Evolutionary conservation across 306 rosid species (phyloP).

Genomic region (Acacia confusa): DNA sequence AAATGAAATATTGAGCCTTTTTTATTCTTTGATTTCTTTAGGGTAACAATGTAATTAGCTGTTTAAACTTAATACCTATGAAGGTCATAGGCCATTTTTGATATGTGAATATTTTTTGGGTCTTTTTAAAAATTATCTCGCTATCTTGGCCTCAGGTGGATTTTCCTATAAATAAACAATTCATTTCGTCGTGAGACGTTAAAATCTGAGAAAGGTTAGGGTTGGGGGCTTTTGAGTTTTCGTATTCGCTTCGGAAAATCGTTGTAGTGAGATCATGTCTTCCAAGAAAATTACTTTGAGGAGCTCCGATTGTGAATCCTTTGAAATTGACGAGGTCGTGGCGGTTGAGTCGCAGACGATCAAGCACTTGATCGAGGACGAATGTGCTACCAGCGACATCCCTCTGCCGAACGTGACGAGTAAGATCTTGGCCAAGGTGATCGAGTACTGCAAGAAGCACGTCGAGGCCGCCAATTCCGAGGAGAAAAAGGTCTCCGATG

Average conservation of each 20-base stretch:
- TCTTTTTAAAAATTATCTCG: too few species aligned
- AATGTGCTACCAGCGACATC: slow-evolving; percentile 61
- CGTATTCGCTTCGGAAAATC: background rate
- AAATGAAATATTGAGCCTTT: too few species aligned
- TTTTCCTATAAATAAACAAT: background rate
- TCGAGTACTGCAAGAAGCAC: slow-evolving; percentile 80
- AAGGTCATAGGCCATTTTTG: too few species aligned
- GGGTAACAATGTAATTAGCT: too few species aligned
- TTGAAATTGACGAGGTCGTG: slow-evolving; percentile 72
- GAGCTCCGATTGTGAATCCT: slow-evolving; percentile 78
- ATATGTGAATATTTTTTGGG: too few species aligned
- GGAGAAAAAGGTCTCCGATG: slow-evolving; percentile 48
- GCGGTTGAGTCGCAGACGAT: slow-evolving; percentile 81
- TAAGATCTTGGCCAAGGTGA: slow-evolving; percentile 75
- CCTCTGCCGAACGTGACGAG: slow-evolving; percentile 82
- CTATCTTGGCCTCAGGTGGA: too few species aligned
- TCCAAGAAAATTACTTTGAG: slow-evolving; percentile 57
- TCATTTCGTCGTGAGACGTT: too few species aligned
- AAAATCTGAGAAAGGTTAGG: background rate
- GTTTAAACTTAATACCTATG: too few species aligned
- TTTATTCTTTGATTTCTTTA: too few species aligned
- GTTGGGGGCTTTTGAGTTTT: background rate
- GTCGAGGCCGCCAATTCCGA: slow-evolving; percentile 47
- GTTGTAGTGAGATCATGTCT: slow-evolving; percentile 30
- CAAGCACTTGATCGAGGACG: slow-evolving; percentile 76